Percentiles rank a stretch among this genome's conserved stretches.
Evolutionary conservation across 371 early-diverging fungal genomes (phyloP).

Genomic region (Synchytrium microbalum): DNA sequence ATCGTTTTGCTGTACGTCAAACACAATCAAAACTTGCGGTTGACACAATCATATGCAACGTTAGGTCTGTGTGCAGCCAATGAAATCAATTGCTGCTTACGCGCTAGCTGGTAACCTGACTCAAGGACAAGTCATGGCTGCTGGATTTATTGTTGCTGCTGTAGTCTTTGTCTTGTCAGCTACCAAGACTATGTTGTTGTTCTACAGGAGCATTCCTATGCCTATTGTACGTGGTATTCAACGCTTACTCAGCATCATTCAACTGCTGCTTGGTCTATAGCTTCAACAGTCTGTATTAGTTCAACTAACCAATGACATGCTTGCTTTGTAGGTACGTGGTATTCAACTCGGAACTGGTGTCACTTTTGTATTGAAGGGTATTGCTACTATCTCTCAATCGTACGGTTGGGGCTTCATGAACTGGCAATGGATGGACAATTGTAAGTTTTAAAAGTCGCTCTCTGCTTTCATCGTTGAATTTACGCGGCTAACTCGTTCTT

Average conservation of each 20-base stretch:
- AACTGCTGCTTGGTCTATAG: too few species aligned
- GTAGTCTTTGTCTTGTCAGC: conserved; percentile 57
- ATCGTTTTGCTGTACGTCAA: conserved; percentile 49
- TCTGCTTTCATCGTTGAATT: conserved; percentile 56
- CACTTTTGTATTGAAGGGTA: conserved; percentile 64
- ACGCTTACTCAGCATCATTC: too few species aligned
- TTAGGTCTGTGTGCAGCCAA: conserved; percentile 35
- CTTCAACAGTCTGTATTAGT: too few species aligned
- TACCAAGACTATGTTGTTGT: conserved; percentile 63
- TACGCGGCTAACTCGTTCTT: too few species aligned
- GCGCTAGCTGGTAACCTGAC: conserved; percentile 65
- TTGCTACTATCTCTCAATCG: conserved; percentile 17
- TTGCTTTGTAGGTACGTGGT: conserved; percentile 36
- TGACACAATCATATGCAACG: too few species aligned
- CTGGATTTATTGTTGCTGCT: conserved; percentile 65
- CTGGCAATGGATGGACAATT: conserved; percentile 67
- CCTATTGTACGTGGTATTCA: conserved; percentile 50
- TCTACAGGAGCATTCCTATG: conserved; percentile 63
- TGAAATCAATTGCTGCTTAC: conserved; percentile 72
- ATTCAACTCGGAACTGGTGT: conserved; percentile 83
- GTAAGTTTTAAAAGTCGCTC: conserved; percentile 57
- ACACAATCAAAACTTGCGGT: too few species aligned
- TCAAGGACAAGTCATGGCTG: conserved; percentile 62
- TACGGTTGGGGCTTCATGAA: conserved; percentile 23
- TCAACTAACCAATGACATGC: too few species aligned